Evolutionary conservation across 1,284 basidiomycete genomes (phyloP), one percentile per base, ranked within the genome.

Genomic region (Malassezia brasiliensis): DNA sequence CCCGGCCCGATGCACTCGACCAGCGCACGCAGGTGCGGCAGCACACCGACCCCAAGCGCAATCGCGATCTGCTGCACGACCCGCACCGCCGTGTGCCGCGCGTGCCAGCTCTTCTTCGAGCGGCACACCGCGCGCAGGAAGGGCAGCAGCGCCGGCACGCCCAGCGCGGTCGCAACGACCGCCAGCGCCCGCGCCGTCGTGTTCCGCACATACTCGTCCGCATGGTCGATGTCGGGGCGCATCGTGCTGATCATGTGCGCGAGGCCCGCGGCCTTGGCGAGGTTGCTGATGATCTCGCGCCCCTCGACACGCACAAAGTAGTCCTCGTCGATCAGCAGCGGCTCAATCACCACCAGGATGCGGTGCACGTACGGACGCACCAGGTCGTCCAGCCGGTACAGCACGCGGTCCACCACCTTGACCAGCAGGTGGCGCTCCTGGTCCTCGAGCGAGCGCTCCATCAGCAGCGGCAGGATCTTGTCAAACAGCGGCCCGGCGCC

Each of bases 201-300:
- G 77, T 98, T 99, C 60, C 94, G 88, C 22, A 98, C 93, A 67
- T 98, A 98, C 77, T 99, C 94, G 76, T 99, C 94, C 39, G 93
- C 90, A 70, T 98, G 93, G 77, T 99, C 93, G 65, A 99, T 98
- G 80, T 99, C 93, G 3, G 94, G 94, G 68, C 93, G 86, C 93
- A 99, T 98, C 19, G 93, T 98, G 35, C 93, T 98, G 69, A 99
- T 98, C 94, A 99, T 98, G 77, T 98, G 94, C 2, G 93, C 94
- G 20, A 98, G 84, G 77, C 94, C 93, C 32, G 94, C 93, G 2
- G 94, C 94, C 77, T 98, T 99, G 45, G 94, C 94, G 47, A 98
- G 79, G 77, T 99, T 98, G 69, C 89, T 93, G 70, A 99, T 99
- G 75, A 98, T 98, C 79, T 98, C 94, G 50, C 94, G 88, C 63